Conservation (phyloP, 768 basidiomycete species). For the Suillus fuscotomentosus region DNA sequence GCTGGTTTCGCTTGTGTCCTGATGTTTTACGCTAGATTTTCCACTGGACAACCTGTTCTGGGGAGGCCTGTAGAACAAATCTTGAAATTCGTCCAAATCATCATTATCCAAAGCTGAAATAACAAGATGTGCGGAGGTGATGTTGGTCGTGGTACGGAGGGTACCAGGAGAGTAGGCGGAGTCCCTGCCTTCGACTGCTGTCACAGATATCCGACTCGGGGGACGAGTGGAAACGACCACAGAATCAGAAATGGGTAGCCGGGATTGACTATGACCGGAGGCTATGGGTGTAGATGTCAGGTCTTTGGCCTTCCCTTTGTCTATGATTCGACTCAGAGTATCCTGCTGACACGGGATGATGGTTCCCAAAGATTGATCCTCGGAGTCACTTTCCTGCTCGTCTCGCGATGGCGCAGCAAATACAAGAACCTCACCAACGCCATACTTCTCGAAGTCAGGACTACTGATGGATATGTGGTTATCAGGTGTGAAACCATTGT, state of each 20-base stretch:
- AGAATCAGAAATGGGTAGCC: not conserved
- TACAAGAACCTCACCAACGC: constrained; percentile 62
- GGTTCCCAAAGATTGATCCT: constrained; percentile 30
- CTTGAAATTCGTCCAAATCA: constrained; percentile 71
- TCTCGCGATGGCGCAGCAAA: constrained; percentile 32
- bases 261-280: not conserved
- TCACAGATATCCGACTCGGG: not conserved
- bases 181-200: not conserved
- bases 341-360: constrained; percentile 14
- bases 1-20: constrained; percentile 4
- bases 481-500: constrained; percentile 25
- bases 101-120: constrained; percentile 55
- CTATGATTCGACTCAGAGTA: constrained; percentile 7
- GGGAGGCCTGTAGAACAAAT: constrained; percentile 65
- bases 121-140: constrained; percentile 38
- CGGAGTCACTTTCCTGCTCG: constrained; percentile 40
- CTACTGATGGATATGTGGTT: constrained; percentile 27
- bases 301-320: not conserved
- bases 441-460: constrained; percentile 45
- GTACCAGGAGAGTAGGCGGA: constrained; percentile 5
- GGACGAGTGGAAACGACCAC: not conserved
- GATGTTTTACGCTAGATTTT: constrained; percentile 1
- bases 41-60: not conserved
- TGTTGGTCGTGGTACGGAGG: constrained; percentile 19
- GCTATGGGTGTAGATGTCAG: no score